Base-by-base conservation (phyloP, 176 grass and related monocot genomes). In the Tillandsia fasciculata region DNA sequence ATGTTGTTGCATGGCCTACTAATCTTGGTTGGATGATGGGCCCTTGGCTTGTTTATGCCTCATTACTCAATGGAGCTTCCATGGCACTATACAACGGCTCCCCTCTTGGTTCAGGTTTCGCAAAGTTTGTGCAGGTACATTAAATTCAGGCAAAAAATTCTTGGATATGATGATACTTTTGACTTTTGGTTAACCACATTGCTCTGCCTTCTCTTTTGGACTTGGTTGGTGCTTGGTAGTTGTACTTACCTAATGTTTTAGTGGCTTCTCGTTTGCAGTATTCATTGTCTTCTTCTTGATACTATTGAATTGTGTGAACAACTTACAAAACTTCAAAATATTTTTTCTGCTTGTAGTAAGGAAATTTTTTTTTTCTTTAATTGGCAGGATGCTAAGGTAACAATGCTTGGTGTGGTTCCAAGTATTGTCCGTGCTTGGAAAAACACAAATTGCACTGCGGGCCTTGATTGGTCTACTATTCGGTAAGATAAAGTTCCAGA, bases 1-100 rank as follows among this genome's bases (percentile, higher is more conserved):
- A 97, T 83, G 89, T 90, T 79, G 84, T 93, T 85, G 84, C 89
- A 47, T 97, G 94, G 94, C 94, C 89, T 78, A 92, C 94, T 77
- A 97, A 92, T 76, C 94, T 97, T 66, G 94, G 94, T 76, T 97
- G 94, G 94, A 97, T 97, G 94, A 97, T 97, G 94, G 94, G 94
- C 61, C 94, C 94, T 57, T 97, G 94, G 94, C 94, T 97, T 81
- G 94, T 97, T 73, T 97, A 92, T 89, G 86, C 89, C 26, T 81
- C 86, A 3, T 83, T 97, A 68, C 70, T 97, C 56, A 97, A 97
- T 85, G 94, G 94, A 86, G 86, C 94, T 71, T 92, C 94, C 59
- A 90, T 92, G 84, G 86, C 94, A 33, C 79, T 97, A 58, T 97
- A 92, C 57, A 90, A 97, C 71, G 94, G 94, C 27, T 87, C 84